Conservation (phyloP, 305 asterid species). For the Striga hermonthica region DNA sequence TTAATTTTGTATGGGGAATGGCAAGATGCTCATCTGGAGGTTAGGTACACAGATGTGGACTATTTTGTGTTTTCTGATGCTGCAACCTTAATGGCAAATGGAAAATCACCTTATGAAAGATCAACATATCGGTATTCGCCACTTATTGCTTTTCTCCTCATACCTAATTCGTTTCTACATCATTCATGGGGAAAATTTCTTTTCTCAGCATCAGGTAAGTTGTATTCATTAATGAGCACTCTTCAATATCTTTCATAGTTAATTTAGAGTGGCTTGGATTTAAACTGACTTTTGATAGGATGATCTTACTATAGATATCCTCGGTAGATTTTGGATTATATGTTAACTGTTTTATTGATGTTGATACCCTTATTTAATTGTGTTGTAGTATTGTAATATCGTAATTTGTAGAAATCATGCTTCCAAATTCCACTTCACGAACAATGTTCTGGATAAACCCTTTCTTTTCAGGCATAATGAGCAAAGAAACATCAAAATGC, state of each 20-base stretch:
- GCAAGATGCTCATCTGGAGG: constrained; percentile 92
- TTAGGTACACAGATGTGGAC: constrained; percentile 85
- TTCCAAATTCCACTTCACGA: not conserved
- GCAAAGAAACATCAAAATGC: too few species aligned
- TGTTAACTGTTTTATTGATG: constrained; percentile 1
- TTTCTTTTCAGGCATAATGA: too few species aligned
- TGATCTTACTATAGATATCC: not conserved
- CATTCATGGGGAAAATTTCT: constrained; percentile 81
- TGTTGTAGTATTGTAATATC: not conserved
- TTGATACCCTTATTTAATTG: not conserved
- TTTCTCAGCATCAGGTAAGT: constrained; percentile 70
- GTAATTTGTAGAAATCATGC: not conserved
- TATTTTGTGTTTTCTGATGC: constrained; percentile 91
- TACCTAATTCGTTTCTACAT: constrained; percentile 76
- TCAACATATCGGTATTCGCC: constrained; percentile 92
- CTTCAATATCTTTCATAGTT: not conserved
- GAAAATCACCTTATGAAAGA: constrained; percentile 79
- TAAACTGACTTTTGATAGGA: not conserved
- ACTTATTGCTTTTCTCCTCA: constrained; percentile 64
- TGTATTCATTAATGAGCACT: not conserved
- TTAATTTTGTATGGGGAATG: constrained; percentile 81
- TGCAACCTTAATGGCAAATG: constrained; percentile 65
- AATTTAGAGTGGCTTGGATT: not conserved
- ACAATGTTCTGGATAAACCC: not conserved
- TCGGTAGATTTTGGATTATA: constrained; percentile 17